Evolutionary conservation across 1,139 yeast species (phyloP), one percentile per base, ranked within the genome.

Genomic region (Yamadazyma mexicana): DNA sequence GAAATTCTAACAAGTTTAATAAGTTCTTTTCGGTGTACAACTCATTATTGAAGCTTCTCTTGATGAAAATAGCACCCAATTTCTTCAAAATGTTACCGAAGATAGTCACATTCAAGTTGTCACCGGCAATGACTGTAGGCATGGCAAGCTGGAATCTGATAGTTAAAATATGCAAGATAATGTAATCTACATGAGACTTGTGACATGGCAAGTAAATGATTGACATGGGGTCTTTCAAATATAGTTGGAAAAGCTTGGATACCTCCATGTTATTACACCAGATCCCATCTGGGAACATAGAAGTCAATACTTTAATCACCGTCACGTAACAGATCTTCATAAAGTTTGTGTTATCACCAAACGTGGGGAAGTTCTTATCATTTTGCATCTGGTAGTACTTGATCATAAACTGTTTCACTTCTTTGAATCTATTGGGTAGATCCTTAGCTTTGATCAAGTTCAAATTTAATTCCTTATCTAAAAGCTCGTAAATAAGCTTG

Each of bases 101-200:
- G 10, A 81, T 62, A 1, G 85, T 80, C 39, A 81, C 81, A 52
- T 81, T 81, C 54, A 81, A 71, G 56, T 81, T 81, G 42, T 81
- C 86, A 6, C 87, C 87, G 1, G 87, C 87, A 38, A 81, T 77
- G 3, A 81, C 85, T 3, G 76, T 61, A 1, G 87, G 87, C 10
- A 73, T 59, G 9, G 83, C 68, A 45, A 81, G 61, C 31, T 80
- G 81, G 48, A 81, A 69, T 31, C 86, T 60, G 49, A 79, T 72
- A 42, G 81, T 69, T 34, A 80, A 63, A 42, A 80, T 66, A 50
- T 81, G 87, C 39, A 82, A 55, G 33, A 82, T 75, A 46, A 81
- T 79, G 51, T 81, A 81, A 57, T 81, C 87, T 33, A 81, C 66
- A 52, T 81, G 87, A 15, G 83, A 77, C 54, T 79, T 80, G 61